Evolutionary conservation across 352 stramenopile genomes (phyloP), one percentile per base, ranked within the genome.

Genomic region (Aphanomyces cochlioides): DNA sequence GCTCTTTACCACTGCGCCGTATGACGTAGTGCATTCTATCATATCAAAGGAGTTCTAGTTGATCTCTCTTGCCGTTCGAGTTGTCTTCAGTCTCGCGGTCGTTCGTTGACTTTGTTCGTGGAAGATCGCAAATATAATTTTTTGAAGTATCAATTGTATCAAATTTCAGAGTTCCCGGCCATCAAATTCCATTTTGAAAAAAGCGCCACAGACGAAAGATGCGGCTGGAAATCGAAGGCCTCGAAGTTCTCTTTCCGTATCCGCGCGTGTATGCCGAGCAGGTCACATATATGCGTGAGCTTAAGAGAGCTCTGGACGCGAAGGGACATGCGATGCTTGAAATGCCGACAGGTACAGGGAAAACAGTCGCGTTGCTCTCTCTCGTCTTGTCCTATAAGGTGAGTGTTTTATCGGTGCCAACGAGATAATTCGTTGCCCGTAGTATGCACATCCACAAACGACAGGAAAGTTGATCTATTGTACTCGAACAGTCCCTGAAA

Each of bases 401-500:
- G 39, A 7, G 21, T 19, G 43, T 40, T n/a, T 61, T 41, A 28
- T 28, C 1, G 1, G 28, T 28, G 28, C 28, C 28, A 28, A 28
- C 28, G 28, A 28, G 6, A 41, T 61, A 12, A 17, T 40, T 50
- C 43, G 43, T 50, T 6, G 36, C 34, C 45, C 8, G 40, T 98
- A 97, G 81, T 90, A 98, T 64, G 95, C 96, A 7, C 89, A 99
- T 80, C 95, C 96, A 45, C 87, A 87, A 54, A 96, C 90, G 8
- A 79, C 81, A 4, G 97, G 98, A 36, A 99, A 99, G 79, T 84
- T 99, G 57, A 87, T 99, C 34, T 99, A 99, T 79, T 99, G 97
- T 78, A 99, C 98, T 41, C 96, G 98, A 21, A 99, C 98, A 5
- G 97, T 99, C 21, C 97, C 97, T 0, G 98, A 99, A 83, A 99